Percentiles rank a stretch among this genome's conserved stretches.
These are phyloP conservation scores for Hypoxylon rickii DNA, from an alignment of 495 filamentous ascomycete species.

Conservation along the genomic window DNA sequence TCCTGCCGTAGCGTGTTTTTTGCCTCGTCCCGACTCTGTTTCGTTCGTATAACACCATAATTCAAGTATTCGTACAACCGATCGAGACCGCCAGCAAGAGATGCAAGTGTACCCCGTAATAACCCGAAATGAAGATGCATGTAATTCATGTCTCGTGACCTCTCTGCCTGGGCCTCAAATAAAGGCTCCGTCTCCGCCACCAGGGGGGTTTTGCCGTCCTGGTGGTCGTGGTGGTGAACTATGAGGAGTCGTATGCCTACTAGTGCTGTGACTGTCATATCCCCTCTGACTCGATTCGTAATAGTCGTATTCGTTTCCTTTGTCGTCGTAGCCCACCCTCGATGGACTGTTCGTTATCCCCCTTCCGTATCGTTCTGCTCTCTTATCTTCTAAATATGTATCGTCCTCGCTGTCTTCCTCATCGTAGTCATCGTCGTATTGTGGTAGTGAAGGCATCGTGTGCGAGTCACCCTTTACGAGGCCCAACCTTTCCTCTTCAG, in stretches of 20 bases:
- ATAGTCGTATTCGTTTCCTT: slow-evolving; percentile 17
- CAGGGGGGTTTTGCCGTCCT: slow-evolving; percentile 23
- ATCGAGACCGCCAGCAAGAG: slow-evolving; percentile 3
- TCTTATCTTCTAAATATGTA: slow-evolving; percentile 43
- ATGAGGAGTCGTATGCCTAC: slow-evolving; percentile 22
- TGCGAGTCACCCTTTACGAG: slow-evolving; percentile 77
- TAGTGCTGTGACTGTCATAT: slow-evolving; percentile 26
- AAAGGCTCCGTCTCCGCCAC: slow-evolving; percentile 33
- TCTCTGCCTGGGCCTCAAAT: slow-evolving; percentile 16
- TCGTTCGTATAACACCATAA: slow-evolving; percentile 5
- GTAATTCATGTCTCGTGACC: slow-evolving; percentile 38
- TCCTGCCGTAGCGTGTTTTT: neutral
- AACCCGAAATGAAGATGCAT: slow-evolving; percentile 31
- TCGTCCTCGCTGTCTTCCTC: slow-evolving; percentile 40
- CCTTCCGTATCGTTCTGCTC: slow-evolving; percentile 41
- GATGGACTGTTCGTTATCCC: slow-evolving; percentile 45
- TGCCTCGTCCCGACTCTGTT: slow-evolving; percentile 1
- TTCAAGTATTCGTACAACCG: slow-evolving; percentile 19
- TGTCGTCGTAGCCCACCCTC: slow-evolving; percentile 26
- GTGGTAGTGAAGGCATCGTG: slow-evolving; percentile 47
- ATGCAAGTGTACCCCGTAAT: slow-evolving; percentile 20
- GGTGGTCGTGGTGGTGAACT: slow-evolving; percentile 31
- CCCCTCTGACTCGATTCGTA: slow-evolving; percentile 29
- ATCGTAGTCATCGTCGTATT: slow-evolving; percentile 42
- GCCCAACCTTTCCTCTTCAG: slow-evolving; percentile 88